A percentile compares a stretch with the other conserved stretches of the same genome.
These are phyloP conservation scores for Punica granatum DNA, from an alignment of 345 rosid species.

Conservation along the genomic window DNA sequence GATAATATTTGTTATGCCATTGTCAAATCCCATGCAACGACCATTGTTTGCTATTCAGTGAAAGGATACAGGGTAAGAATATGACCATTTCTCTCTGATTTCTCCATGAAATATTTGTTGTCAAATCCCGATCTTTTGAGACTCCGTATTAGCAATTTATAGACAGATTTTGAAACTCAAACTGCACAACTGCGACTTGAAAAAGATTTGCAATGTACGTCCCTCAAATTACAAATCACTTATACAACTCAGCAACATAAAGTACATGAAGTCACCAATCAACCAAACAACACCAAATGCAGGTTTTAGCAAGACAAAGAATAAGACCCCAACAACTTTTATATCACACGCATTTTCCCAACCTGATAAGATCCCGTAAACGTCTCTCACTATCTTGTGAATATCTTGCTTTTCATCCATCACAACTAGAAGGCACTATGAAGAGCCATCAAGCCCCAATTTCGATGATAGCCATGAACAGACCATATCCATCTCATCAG, in stretches of 20 bases:
- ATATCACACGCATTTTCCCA: neutral
- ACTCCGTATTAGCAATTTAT: neutral
- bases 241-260: neutral
- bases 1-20: too few species aligned
- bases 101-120: neutral
- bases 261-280: neutral
- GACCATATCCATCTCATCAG: conserved; percentile 81
- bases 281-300: neutral
- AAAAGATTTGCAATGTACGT: neutral
- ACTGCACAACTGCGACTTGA: neutral
- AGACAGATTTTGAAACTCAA: neutral
- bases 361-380: neutral
- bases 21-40: too few species aligned
- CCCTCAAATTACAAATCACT: neutral
- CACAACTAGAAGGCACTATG: conserved; percentile 6
- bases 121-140: neutral
- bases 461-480: conserved; percentile 70
- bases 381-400: neutral
- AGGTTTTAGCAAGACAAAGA: neutral
- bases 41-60: too few species aligned
- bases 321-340: neutral
- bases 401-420: neutral
- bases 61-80: neutral
- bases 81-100: neutral
- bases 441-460: conserved; percentile 49